phyloP scores from a whole-genome alignment of 768 basidiomycete genomes.

The Chlorophyllum brunneum region DNA sequence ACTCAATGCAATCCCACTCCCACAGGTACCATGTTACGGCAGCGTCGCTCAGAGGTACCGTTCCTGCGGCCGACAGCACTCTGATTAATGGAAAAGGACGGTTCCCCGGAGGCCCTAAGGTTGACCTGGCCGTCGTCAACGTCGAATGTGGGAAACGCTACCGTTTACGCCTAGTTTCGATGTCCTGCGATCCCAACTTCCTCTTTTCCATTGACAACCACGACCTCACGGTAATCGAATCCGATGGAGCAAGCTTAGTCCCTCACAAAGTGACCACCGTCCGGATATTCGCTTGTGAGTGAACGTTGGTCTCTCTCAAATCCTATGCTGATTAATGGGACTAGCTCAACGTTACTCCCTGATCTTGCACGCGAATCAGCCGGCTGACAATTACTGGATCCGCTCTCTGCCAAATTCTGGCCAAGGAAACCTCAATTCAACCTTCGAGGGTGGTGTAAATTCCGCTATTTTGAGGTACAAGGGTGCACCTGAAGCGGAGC shows the following conservation, averaged over 20 bases:
- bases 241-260: constrained; percentile 25
- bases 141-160: constrained; percentile 30
- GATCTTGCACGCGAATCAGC: constrained; percentile 31
- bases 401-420: constrained; percentile 24
- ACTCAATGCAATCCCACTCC: neutral
- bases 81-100: constrained; percentile 38
- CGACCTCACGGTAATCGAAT: constrained; percentile 33
- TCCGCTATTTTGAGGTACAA: constrained; percentile 25
- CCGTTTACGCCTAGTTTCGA: constrained; percentile 21
- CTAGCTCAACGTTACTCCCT: constrained; percentile 40
- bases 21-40: constrained; percentile 21
- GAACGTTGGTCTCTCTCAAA: neutral
- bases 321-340: neutral
- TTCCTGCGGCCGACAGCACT: constrained; percentile 25
- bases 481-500: constrained; percentile 29
- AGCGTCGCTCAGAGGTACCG: constrained; percentile 12
- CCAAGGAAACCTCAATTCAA: neutral
- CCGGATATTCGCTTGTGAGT: constrained; percentile 9
- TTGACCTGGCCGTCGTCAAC: constrained; percentile 28
- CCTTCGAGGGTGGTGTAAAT: constrained; percentile 17
- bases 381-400: constrained; percentile 35
- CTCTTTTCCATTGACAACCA: constrained; percentile 44
- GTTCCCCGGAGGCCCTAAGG: constrained; percentile 27
- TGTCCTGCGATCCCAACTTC: constrained; percentile 28
- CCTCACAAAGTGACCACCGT: constrained; percentile 28